These are phyloP conservation scores for Cetraspora pellucida DNA, from an alignment of 192 early-diverging fungal species.

Conservation along the genomic window DNA sequence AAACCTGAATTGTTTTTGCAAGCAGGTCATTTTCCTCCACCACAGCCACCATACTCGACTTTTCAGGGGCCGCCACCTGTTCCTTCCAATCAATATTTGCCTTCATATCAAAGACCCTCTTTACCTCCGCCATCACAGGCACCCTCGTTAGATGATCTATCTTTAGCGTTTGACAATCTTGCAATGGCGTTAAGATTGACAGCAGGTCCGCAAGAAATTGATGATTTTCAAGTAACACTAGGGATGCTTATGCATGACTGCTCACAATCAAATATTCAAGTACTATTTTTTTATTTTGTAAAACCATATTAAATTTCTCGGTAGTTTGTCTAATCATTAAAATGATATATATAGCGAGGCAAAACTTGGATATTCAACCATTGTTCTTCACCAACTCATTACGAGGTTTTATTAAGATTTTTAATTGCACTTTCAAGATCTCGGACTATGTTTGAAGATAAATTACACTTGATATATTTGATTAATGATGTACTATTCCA, in stretches of 20 bases:
- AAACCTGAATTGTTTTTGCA: background rate
- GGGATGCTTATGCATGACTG: constrained; percentile 56
- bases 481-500: constrained; percentile 57
- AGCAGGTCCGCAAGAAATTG: constrained; percentile 28
- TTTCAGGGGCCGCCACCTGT: constrained; percentile 22
- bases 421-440: constrained; percentile 47
- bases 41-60: constrained; percentile 23
- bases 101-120: constrained; percentile 23
- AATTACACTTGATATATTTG: constrained; percentile 54
- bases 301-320: background rate
- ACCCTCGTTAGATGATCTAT: constrained; percentile 20
- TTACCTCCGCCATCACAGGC: background rate
- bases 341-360: constrained; percentile 43
- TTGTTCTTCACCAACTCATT: constrained; percentile 46
- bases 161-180: constrained; percentile 24
- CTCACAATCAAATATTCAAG: constrained; percentile 58
- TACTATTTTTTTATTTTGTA: constrained; percentile 8
- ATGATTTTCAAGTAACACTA: constrained; percentile 35
- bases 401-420: constrained; percentile 41
- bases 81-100: constrained; percentile 33
- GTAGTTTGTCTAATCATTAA: background rate
- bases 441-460: constrained; percentile 46
- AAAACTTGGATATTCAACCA: constrained; percentile 54
- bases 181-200: constrained; percentile 28
- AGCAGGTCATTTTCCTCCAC: constrained; percentile 28